Percentiles rank a stretch among this genome's conserved stretches.
Conservation (phyloP, 331 rosid species). For the Malus hybrid region DNA sequence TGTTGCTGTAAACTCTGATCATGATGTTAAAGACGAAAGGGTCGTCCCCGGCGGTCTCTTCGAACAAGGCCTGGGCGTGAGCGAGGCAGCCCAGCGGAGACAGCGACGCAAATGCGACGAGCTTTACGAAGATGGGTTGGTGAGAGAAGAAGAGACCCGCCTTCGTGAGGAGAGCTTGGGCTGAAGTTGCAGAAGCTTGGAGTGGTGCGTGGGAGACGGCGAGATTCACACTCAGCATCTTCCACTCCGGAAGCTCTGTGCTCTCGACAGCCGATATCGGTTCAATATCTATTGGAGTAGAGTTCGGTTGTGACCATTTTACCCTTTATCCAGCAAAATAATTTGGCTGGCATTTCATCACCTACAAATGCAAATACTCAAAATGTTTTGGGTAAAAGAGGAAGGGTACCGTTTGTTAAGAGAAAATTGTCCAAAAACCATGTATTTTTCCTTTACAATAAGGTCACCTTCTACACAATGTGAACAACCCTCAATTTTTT, state of each 20-base stretch:
- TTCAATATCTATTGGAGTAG: not conserved
- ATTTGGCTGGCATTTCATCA: not conserved
- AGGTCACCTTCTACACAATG: slow-evolving; percentile 29
- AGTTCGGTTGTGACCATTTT: not conserved
- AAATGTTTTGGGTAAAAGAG: not conserved
- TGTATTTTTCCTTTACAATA: slow-evolving; percentile 27
- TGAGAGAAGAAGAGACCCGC: slow-evolving; percentile 28
- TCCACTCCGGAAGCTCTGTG: not conserved
- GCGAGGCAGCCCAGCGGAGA: slow-evolving; percentile 52
- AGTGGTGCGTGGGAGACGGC: slow-evolving; percentile 2
- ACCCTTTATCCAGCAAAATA: not conserved
- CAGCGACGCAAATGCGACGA: slow-evolving; percentile 36
- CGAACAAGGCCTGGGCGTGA: slow-evolving; percentile 49
- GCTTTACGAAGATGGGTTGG: slow-evolving; percentile 16
- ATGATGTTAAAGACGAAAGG: slow-evolving; percentile 42
- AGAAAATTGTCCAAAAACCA: slow-evolving; percentile 15
- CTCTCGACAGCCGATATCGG: not conserved
- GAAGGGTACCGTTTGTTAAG: slow-evolving; percentile 3
- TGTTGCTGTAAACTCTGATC: slow-evolving; percentile 55
- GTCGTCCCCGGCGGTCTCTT: slow-evolving; percentile 36
- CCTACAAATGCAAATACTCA: not conserved
- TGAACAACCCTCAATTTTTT: slow-evolving; percentile 15
- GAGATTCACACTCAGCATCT: not conserved
- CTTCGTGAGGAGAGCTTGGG: slow-evolving; percentile 45
- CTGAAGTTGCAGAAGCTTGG: slow-evolving; percentile 19